phyloP scores from a whole-genome alignment of 2,329 filamentous ascomycete genomes.

The Fusarium globosum region DNA sequence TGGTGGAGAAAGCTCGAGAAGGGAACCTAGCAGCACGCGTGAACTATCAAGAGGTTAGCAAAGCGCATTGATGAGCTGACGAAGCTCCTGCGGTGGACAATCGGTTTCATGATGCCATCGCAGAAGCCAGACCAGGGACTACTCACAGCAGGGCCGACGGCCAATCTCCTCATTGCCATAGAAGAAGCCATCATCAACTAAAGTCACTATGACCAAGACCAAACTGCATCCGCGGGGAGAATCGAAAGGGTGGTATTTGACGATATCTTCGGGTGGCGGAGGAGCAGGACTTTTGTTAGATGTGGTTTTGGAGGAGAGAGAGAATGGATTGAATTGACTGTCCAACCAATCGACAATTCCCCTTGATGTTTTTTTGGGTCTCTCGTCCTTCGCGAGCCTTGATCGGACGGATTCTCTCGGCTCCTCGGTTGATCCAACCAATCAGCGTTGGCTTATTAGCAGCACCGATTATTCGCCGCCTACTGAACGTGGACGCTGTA shows the following conservation, averaged over 20 bases:
- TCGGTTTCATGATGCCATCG: constrained; percentile 20
- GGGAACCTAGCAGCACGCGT: constrained; percentile 71
- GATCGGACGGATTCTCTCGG: constrained; percentile 46
- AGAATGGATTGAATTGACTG: constrained; percentile 14
- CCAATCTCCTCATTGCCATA: constrained; percentile 72
- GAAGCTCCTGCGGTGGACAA: constrained; percentile 25
- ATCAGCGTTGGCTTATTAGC: constrained; percentile 48
- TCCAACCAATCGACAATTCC: constrained; percentile 42
- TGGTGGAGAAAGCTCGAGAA: constrained; percentile 86
- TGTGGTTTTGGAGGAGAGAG: constrained; percentile 33
- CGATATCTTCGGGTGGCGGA: constrained; percentile 41
- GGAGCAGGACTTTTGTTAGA: constrained; percentile 43
- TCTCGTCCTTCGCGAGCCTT: constrained; percentile 42
- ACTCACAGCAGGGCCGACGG: constrained; percentile 67
- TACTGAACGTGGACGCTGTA: constrained; percentile 21
- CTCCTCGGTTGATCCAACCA: constrained; percentile 51
- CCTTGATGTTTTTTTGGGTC: constrained; percentile 42
- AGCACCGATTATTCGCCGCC: constrained; percentile 31
- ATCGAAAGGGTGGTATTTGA: constrained; percentile 37
- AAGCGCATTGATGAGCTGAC: constrained; percentile 8
- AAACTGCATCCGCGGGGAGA: constrained; percentile 49
- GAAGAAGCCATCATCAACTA: constrained; percentile 67
- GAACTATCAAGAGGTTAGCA: constrained; percentile 61
- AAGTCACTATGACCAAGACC: constrained; percentile 42
- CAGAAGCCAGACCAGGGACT: constrained; percentile 29